These are phyloP conservation scores for Candida ovalis DNA, from an alignment of 805 yeast species.

Conservation along the genomic window DNA sequence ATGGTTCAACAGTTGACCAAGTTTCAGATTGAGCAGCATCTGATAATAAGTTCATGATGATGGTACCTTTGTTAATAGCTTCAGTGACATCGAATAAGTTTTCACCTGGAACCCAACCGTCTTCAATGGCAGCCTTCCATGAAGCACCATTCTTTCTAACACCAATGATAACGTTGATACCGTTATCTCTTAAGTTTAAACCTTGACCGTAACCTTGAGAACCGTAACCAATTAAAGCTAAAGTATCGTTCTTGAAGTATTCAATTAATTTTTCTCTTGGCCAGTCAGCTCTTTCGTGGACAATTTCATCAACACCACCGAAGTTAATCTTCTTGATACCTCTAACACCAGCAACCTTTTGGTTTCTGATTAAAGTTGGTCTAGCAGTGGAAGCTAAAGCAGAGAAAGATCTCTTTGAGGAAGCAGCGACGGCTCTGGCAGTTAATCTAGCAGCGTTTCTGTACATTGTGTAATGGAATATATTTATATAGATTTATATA, in stretches of 20 bases:
- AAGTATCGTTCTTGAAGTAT: conserved; percentile 96
- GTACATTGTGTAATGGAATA: conserved; percentile 18
- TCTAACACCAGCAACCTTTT: conserved; percentile 58
- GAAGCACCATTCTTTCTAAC: conserved; percentile 98
- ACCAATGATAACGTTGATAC: conserved; percentile 96
- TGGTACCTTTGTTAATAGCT: conserved; percentile 90
- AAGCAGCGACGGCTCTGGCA: conserved; percentile 38
- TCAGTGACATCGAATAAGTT: conserved; percentile 92
- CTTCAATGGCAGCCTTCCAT: conserved; percentile 99
- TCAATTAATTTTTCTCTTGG: conserved; percentile 94
- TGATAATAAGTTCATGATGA: conserved; percentile 94
- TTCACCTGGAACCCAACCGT: conserved; percentile 99
- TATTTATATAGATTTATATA: neutral
- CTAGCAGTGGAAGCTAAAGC: conserved; percentile 45
- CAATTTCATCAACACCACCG: conserved; percentile 92
- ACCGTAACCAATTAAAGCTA: conserved; percentile 98
- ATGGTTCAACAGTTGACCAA: conserved; percentile 83
- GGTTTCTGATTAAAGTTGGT: conserved; percentile 41
- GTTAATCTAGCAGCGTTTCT: conserved; percentile 50
- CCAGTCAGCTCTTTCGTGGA: conserved; percentile 99
- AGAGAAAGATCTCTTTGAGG: conserved; percentile 59
- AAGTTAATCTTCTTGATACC: conserved; percentile 96
- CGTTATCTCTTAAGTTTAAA: conserved; percentile 98
- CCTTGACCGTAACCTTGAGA: conserved; percentile 99
- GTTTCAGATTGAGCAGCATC: conserved; percentile 99